These are phyloP conservation scores for Aspergillus diversus DNA, from an alignment of 495 filamentous ascomycete genomes.

Conservation along the genomic window DNA sequence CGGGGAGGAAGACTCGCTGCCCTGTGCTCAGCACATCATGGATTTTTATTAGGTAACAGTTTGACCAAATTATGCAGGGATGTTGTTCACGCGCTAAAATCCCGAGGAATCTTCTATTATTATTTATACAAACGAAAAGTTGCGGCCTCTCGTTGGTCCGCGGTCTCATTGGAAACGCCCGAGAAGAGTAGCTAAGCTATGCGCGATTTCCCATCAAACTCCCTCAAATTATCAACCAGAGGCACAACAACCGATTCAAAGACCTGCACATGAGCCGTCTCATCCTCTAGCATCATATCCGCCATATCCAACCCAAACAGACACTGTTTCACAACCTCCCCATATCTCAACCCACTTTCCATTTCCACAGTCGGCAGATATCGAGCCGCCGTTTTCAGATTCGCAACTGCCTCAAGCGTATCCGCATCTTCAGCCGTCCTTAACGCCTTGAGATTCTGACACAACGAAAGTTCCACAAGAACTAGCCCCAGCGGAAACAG, in stretches of 20 bases:
- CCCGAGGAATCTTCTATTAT: no score
- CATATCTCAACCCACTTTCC: conserved; percentile 34
- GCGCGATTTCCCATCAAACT: not conserved
- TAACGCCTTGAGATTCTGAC: conserved; percentile 29
- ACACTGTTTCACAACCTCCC: conserved; percentile 37
- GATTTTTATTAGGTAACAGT: no score
- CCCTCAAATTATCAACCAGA: not conserved
- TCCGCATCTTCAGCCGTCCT: conserved; percentile 28
- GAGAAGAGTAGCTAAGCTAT: no score
- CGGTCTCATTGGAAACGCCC: no score
- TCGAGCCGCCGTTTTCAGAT: conserved; percentile 30
- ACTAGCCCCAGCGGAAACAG: conserved; percentile 37
- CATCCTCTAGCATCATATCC: conserved; percentile 3
- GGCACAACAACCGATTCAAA: conserved; percentile 33
- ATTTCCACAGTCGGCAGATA: conserved; percentile 27
- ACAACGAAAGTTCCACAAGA: conserved; percentile 41
- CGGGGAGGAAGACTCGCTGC: no score
- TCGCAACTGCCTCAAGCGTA: conserved; percentile 22
- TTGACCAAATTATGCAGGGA: no score
- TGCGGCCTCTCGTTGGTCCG: no score
- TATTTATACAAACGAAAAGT: no score
- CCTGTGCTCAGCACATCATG: no score
- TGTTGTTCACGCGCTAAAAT: no score
- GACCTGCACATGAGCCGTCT: conserved; percentile 13
- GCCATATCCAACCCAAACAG: conserved; percentile 29